phyloP scores from a whole-genome alignment of 2,329 filamentous ascomycete species.

The Colletotrichum incanum region DNA sequence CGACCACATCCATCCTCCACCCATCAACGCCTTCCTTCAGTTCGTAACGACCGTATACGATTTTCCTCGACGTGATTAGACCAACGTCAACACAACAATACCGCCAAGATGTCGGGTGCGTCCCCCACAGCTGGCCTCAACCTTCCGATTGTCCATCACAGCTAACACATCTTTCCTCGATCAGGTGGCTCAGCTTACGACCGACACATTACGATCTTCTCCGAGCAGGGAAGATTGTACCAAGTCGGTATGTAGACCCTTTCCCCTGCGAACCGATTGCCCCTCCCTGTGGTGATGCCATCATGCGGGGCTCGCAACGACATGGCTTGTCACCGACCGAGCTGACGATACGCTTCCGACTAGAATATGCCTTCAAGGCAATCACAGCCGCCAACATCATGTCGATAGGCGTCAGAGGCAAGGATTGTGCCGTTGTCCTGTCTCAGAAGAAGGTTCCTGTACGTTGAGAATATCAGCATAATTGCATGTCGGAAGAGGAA shows the following conservation, averaged over 20 bases:
- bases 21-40: conserved; percentile 42
- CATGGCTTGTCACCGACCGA: conserved; percentile 11
- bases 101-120: conserved; percentile 69
- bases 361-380: conserved; percentile 99
- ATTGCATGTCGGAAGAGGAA: conserved; percentile 44
- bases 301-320: conserved; percentile 34
- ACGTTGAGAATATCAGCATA: conserved; percentile 60
- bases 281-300: conserved; percentile 41
- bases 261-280: conserved; percentile 25
- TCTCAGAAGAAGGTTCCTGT: conserved; percentile 99
- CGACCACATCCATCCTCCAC: conserved; percentile 45
- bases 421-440: conserved; percentile 96
- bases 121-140: conserved; percentile 33
- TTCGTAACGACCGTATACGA: conserved; percentile 44
- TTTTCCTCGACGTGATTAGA: conserved; percentile 31
- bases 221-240: conserved; percentile 96
- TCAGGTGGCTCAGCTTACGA: conserved; percentile 92
- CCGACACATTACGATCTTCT: conserved; percentile 99
- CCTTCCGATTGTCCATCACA: conserved; percentile 37
- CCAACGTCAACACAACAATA: conserved; percentile 16
- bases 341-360: conserved; percentile 49
- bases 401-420: conserved; percentile 94
- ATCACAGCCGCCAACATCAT: conserved; percentile 99
- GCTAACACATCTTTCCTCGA: conserved; percentile 49
- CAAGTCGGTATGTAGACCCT: conserved; percentile 89